phyloP scores from a whole-genome alignment of 2,329 filamentous ascomycete species.

The Alternaria triticina region DNA sequence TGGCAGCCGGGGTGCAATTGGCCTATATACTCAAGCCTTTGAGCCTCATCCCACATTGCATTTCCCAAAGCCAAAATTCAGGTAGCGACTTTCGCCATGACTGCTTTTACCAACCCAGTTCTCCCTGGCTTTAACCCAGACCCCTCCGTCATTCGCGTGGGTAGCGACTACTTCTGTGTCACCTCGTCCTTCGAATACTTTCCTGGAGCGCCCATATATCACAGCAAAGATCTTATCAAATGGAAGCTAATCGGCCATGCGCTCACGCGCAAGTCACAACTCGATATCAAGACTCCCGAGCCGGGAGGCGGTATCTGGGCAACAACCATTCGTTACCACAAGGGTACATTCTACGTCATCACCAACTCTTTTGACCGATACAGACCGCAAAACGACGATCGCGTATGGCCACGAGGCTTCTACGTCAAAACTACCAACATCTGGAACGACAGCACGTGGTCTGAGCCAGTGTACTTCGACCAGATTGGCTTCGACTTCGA shows the following conservation, averaged over 20 bases:
- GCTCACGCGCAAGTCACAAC: slow-evolving; percentile 45
- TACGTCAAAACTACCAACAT: slow-evolving; percentile 43
- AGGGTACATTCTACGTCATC: slow-evolving; percentile 26
- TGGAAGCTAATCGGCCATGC: slow-evolving; percentile 56
- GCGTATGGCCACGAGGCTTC: slow-evolving; percentile 57
- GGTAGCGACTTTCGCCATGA: neutral
- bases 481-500: slow-evolving; percentile 33
- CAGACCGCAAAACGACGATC: slow-evolving; percentile 32
- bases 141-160: slow-evolving; percentile 55
- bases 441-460: slow-evolving; percentile 23
- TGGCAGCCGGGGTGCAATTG: neutral
- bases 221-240: slow-evolving; percentile 57
- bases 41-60: neutral
- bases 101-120: slow-evolving; percentile 10
- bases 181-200: slow-evolving; percentile 62
- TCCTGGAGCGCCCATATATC: slow-evolving; percentile 60
- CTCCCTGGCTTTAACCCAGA: slow-evolving; percentile 56
- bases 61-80: neutral
- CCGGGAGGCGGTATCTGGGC: slow-evolving; percentile 32
- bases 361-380: slow-evolving; percentile 35
- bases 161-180: slow-evolving; percentile 53
- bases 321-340: slow-evolving; percentile 27
- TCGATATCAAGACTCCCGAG: slow-evolving; percentile 39
- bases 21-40: neutral
- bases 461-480: slow-evolving; percentile 33